Percentiles rank a stretch among this genome's conserved stretches.
Conservation (phyloP, 2,329 filamentous ascomycete species). For the Xylariaceae sp. region DNA sequence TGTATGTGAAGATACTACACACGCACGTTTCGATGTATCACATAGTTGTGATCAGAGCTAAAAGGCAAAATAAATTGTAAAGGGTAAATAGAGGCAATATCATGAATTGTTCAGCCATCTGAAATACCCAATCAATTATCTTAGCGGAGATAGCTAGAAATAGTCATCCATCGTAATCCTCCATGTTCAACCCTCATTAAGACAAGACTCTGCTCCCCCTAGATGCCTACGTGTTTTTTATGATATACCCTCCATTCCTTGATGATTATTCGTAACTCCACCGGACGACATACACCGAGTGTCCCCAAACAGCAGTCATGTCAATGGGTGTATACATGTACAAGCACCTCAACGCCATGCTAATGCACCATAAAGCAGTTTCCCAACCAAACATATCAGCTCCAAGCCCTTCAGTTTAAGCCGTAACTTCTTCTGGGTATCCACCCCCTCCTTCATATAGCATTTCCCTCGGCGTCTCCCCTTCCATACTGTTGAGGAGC, state of each 20-base stretch:
- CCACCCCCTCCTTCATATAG: slow-evolving; percentile 5
- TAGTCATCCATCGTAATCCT: neutral
- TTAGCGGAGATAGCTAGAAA: neutral
- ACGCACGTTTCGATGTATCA: too few species aligned
- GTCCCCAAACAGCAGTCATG: neutral
- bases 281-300: neutral
- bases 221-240: neutral
- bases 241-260: too few species aligned
- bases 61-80: too few species aligned
- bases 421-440: neutral
- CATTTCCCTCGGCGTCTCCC: neutral
- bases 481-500: slow-evolving; percentile 5
- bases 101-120: neutral
- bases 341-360: slow-evolving; percentile 12
- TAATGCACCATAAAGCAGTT: neutral
- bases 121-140: neutral
- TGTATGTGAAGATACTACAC: too few species aligned
- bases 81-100: slow-evolving; percentile 7
- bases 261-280: too few species aligned
- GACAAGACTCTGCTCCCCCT: neutral
- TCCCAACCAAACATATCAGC: neutral
- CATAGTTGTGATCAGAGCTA: too few species aligned
- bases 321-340: too few species aligned
- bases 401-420: neutral
- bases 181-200: neutral